phyloP scores from a whole-genome alignment of 106 monocot species.

The Acorus calamus region DNA sequence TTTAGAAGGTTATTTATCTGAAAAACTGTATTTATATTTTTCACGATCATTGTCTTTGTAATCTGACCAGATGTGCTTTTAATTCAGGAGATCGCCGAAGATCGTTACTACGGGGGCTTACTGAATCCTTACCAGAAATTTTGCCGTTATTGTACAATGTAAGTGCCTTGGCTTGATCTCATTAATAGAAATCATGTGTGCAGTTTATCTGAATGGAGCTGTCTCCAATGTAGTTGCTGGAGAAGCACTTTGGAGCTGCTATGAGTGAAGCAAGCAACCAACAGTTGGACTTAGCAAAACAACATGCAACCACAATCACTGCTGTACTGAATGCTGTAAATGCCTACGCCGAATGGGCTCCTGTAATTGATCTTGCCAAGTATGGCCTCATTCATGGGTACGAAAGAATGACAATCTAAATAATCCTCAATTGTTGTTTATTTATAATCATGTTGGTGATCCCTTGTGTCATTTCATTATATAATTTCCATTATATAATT shows the following conservation, averaged over 20 bases:
- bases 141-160: conserved; percentile 82
- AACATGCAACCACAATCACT: conserved; percentile 65
- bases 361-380: conserved; percentile 78
- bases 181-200: too few relatives aligned
- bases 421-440: too few relatives aligned
- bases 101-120: conserved; percentile 72
- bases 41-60: conserved; percentile 5
- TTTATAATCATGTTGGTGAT: too few relatives aligned
- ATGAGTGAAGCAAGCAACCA: conserved; percentile 52
- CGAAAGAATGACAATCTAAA: neutral
- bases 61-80: neutral
- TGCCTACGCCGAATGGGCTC: conserved; percentile 98
- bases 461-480: too few relatives aligned
- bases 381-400: conserved; percentile 92
- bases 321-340: conserved; percentile 83
- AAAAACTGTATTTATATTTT: too few relatives aligned
- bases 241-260: conserved; percentile 80
- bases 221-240: conserved; percentile 56
- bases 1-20: conserved; percentile 54
- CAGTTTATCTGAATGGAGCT: too few relatives aligned
- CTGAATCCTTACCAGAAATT: conserved; percentile 79
- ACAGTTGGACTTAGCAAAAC: conserved; percentile 53
- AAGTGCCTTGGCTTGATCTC: conserved; percentile 12
- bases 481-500: too few relatives aligned
- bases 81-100: conserved; percentile 75